Evolutionary conservation across 768 basidiomycete species (phyloP).

Genomic region (Botryobasidium botryosum): DNA sequence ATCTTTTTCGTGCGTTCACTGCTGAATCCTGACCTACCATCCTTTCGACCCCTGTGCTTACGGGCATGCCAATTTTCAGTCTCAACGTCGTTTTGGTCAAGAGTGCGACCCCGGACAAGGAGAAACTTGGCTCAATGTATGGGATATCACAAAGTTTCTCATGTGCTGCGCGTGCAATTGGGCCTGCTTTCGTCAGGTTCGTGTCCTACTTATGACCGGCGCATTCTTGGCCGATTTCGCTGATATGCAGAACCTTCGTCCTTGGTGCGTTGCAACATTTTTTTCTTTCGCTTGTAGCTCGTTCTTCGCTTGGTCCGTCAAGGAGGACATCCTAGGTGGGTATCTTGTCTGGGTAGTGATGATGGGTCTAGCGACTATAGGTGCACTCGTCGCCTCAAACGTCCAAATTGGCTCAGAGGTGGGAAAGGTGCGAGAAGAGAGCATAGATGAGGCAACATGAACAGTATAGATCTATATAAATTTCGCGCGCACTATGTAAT

Average conservation of each 20-base stretch:
- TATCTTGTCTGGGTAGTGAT: conserved; percentile 5
- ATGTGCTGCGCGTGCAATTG: conserved; percentile 16
- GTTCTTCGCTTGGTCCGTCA: neutral
- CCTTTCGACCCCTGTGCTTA: neutral
- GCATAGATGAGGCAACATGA: too few species aligned
- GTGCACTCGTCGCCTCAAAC: too few species aligned
- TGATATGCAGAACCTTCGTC: too few species aligned
- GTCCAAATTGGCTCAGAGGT: too few species aligned
- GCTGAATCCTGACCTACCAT: neutral
- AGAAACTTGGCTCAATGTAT: conserved; percentile 19
- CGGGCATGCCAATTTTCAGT: neutral
- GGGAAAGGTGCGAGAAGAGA: too few species aligned
- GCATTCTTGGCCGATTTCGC: too few species aligned
- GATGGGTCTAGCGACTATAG: too few species aligned
- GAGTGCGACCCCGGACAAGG: conserved; percentile 16
- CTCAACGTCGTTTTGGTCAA: conserved; percentile 21
- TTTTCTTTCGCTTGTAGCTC: neutral
- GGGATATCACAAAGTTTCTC: conserved; percentile 22
- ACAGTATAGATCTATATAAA: too few species aligned
- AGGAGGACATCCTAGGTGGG: neutral
- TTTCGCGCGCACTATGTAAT: too few species aligned
- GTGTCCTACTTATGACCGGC: neutral
- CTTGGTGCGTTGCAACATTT: neutral
- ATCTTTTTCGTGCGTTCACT: neutral
- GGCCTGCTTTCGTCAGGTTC: conserved; percentile 15